phyloP scores from a whole-genome alignment of 2,329 filamentous ascomycete genomes.

The Aureobasidium melanogenum region DNA sequence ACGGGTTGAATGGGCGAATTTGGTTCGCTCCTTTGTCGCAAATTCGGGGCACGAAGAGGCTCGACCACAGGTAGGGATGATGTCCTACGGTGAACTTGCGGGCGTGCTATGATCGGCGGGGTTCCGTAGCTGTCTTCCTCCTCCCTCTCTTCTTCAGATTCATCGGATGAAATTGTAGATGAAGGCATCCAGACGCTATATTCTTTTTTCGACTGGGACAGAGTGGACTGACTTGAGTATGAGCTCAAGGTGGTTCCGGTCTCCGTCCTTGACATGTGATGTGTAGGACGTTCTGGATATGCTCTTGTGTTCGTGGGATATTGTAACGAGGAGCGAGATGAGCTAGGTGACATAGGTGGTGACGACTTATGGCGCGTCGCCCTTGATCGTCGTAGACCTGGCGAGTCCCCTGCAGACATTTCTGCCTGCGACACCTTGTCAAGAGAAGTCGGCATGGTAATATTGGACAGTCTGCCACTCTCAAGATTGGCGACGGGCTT shows the following conservation, averaged over 20 bases:
- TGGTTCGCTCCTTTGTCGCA: conserved; percentile 33
- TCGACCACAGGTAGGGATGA: conserved; percentile 41
- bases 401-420: not conserved
- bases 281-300: not conserved
- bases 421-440: not conserved
- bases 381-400: conserved; percentile 28
- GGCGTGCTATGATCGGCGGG: conserved; percentile 21
- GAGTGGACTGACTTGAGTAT: conserved; percentile 18
- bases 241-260: conserved; percentile 13
- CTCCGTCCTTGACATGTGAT: not conserved
- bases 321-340: conserved; percentile 13
- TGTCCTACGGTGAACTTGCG: conserved; percentile 32
- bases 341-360: conserved; percentile 20
- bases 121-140: conserved; percentile 21
- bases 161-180: conserved; percentile 27
- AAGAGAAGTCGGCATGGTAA: conserved; percentile 7
- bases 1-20: conserved; percentile 24
- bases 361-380: conserved; percentile 28
- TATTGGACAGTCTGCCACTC: not conserved
- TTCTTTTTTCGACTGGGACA: conserved; percentile 25
- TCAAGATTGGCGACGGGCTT: not conserved
- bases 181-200: conserved; percentile 43
- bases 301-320: not conserved
- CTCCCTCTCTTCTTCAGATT: conserved; percentile 23
- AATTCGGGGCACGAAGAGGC: conserved; percentile 37